These are phyloP conservation scores for Anastatica hierochuntica DNA, from an alignment of 345 rosid species.

Conservation along the genomic window DNA sequence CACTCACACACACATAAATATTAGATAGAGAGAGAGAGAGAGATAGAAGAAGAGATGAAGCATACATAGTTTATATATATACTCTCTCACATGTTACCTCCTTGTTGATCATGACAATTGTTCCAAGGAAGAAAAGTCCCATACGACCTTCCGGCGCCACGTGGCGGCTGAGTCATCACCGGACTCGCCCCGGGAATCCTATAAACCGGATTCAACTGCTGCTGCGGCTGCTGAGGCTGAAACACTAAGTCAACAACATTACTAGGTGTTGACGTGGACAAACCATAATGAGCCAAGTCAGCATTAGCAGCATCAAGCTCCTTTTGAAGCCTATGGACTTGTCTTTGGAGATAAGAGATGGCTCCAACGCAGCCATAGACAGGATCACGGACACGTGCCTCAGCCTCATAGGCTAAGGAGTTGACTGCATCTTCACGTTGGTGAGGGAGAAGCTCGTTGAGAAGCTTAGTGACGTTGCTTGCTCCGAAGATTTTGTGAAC, in stretches of 20 bases:
- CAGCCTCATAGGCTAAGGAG: conserved; percentile 91
- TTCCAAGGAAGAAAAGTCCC: conserved; percentile 44
- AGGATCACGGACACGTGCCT: conserved; percentile 85
- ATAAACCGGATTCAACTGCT: conserved; percentile 13
- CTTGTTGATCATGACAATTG: conserved; percentile 48
- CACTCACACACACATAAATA: neutral
- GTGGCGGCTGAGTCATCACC: conserved; percentile 26
- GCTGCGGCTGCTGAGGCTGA: too few relatives aligned
- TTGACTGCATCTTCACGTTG: conserved; percentile 94
- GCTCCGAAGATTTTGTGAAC: conserved; percentile 98
- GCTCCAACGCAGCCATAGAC: conserved; percentile 90
- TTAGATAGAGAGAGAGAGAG: conserved; percentile 4
- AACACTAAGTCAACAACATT: conserved; percentile 19
- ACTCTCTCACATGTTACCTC: conserved; percentile 41
- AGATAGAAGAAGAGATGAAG: neutral
- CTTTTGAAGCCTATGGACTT: conserved; percentile 84
- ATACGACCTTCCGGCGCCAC: conserved; percentile 28
- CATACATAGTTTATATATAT: conserved; percentile 7
- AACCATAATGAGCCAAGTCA: conserved; percentile 58
- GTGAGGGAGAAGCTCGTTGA: conserved; percentile 78
- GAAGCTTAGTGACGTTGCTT: conserved; percentile 86
- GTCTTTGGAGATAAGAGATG: conserved; percentile 83
- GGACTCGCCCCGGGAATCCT: conserved; percentile 17
- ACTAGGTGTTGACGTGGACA: conserved; percentile 31
- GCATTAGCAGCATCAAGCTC: conserved; percentile 84